Conservation (phyloP, 345 rosid species). For the Populus euphratica region DNA sequence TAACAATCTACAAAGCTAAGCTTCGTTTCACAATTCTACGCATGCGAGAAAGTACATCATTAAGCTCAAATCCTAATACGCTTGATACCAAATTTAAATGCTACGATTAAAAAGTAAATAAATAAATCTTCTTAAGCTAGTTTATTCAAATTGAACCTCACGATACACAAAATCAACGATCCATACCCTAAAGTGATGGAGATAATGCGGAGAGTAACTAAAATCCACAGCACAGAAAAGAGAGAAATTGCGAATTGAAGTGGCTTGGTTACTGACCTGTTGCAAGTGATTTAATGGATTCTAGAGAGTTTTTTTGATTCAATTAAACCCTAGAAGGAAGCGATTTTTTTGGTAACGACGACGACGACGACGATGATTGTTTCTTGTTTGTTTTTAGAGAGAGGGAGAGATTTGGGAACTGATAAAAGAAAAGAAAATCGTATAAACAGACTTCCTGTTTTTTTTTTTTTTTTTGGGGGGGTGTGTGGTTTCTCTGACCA, state of each 20-base stretch:
- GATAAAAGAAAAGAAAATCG: not conserved
- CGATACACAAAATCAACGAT: slow-evolving; percentile 2
- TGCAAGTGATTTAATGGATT: not conserved
- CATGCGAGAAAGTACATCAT: not conserved
- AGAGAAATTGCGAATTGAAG: not conserved
- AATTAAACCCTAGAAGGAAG: not conserved
- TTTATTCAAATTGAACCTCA: not conserved
- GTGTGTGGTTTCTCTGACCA: not conserved
- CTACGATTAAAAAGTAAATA: not conserved
- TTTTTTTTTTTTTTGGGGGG: not conserved
- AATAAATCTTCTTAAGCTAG: too few relatives aligned
- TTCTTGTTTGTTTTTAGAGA: not conserved
- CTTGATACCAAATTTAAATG: not conserved
- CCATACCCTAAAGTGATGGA: slow-evolving; percentile 6
- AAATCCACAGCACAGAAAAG: not conserved
- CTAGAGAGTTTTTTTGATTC: not conserved
- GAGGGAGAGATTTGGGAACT: slow-evolving; percentile 2
- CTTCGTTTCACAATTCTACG: not conserved
- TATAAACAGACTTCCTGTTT: not conserved
- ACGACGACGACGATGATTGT: not conserved
- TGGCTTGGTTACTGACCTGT: not conserved
- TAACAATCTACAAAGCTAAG: not conserved
- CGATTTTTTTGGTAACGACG: not conserved
- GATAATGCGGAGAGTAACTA: not conserved
- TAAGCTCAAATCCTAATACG: not conserved